Percentiles rank a stretch among this genome's conserved stretches.
Conservation (phyloP, 169 alveolate species). For the Plasmodium falciparum region DNA sequence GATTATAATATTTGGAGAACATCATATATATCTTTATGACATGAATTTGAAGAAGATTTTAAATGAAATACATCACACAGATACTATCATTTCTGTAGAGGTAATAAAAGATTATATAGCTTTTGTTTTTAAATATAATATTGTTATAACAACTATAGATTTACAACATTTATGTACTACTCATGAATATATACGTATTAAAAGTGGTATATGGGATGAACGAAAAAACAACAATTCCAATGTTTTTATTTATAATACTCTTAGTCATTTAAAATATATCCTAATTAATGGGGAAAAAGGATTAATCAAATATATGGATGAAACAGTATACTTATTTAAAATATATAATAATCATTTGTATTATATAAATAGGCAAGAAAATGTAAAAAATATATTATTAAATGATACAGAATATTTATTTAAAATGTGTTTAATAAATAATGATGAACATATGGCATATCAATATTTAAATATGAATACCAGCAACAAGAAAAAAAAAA, state of each 20-base stretch:
- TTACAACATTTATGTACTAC: conserved; percentile 75
- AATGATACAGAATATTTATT: conserved; percentile 61
- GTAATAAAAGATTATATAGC: conserved; percentile 78
- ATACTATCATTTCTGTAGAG: conserved; percentile 75
- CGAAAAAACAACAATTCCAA: conserved; percentile 26
- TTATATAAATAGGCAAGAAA: conserved; percentile 44
- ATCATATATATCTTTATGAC: conserved; percentile 63
- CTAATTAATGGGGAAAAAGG: conserved; percentile 71
- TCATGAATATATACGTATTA: conserved; percentile 77
- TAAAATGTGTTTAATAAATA: conserved; percentile 41
- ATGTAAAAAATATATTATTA: conserved; percentile 8
- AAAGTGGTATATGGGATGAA: conserved; percentile 85
- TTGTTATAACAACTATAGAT: conserved; percentile 80
- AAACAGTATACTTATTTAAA: conserved; percentile 65
- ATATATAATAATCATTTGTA: conserved; percentile 34
- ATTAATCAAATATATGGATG: conserved; percentile 57
- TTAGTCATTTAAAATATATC: conserved; percentile 55
- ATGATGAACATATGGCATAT: conserved; percentile 44
- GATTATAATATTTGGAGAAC: conserved; percentile 27
- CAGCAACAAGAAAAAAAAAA: no score
- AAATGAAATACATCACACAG: conserved; percentile 76
- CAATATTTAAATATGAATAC: conserved; percentile 27
- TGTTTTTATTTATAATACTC: conserved; percentile 79
- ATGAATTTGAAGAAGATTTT: conserved; percentile 39
- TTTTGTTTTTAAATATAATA: conserved; percentile 77